Evolutionary conservation across 208 protist species (phyloP).

Genomic region (Novymonas esmeraldas): DNA sequence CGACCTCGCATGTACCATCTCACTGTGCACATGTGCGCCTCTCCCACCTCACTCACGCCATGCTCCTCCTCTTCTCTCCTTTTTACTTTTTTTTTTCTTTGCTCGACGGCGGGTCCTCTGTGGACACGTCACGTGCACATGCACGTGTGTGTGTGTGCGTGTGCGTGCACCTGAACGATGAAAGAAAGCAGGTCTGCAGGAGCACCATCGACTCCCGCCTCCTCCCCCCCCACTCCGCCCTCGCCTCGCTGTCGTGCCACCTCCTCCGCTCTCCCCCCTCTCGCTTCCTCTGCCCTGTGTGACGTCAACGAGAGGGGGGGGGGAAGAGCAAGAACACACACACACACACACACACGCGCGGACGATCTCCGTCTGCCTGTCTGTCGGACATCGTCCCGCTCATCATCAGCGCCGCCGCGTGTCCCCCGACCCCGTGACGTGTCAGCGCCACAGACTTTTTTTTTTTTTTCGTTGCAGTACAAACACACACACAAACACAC

Average conservation of each 20-base stretch:
- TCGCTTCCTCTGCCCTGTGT: slow-evolving; percentile 1
- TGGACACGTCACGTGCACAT: background rate
- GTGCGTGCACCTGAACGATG: background rate
- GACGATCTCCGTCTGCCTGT: too few relatives aligned
- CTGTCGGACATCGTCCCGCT: too few relatives aligned
- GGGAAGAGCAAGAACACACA: too few relatives aligned
- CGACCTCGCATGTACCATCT: background rate
- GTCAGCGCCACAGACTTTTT: too few relatives aligned
- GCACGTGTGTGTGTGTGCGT: background rate
- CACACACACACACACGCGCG: too few relatives aligned
- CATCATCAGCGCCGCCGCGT: too few relatives aligned
- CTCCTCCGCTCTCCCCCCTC: slow-evolving; percentile 1
- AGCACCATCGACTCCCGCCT: too few relatives aligned
- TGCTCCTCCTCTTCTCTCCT: background rate
- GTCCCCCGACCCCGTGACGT: too few relatives aligned
- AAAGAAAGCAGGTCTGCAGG: too few relatives aligned
- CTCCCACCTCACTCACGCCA: background rate
- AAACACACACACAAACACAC: too few relatives aligned
- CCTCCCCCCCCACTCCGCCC: too few relatives aligned
- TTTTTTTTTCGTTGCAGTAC: too few relatives aligned
- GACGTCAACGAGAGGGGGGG: background rate
- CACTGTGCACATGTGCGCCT: background rate
- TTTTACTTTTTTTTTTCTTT: slow-evolving; percentile 8
- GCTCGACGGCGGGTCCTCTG: background rate
- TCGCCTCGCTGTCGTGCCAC: background rate